Base-by-base conservation (phyloP, 352 stramenopile species). In the Blastocystis sp. region DNA sequence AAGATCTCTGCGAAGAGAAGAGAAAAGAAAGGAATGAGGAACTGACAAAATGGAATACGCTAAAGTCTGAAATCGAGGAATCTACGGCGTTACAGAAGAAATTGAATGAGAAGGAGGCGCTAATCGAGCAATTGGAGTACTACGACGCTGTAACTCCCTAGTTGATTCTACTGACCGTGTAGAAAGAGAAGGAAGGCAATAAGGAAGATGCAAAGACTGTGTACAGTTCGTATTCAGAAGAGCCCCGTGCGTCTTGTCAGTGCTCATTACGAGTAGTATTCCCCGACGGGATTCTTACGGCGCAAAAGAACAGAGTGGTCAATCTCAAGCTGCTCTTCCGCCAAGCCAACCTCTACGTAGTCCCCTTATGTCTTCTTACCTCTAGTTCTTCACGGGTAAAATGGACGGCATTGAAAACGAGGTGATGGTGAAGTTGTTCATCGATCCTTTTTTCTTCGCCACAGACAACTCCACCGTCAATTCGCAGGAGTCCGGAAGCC, bases 111-210 rank as follows among this genome's bases (percentile, higher is more conserved):
- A 81, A 60, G 48, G 38, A 74, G 38, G 64, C 45, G 14, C 48
- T 81, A 10, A 81, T 81, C 21, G 43, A 81, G 48, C 24, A 63
- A 4, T 66, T 81, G 64, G 71, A 81, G 28, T 45, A 81, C 28
- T 71, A 48, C 24, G 40, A 81, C 42, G 10, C 52, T n/a, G 21
- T 34, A n/a, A 54, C 66, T 54, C 21, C 4, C 42, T 34, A 6
- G 43, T 34, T 45, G 3, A 3, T 34, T 34, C 21, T 2, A 65
- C 38, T 45, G 28, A 42, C 9, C 38, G 14, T 19, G 24, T 81
- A 81, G 71, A 38, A 81, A 65, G 14, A 63, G 69, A 79, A 42
- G 66, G 10, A 21, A 66, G n/a, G 45, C 64, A 64, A 28, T 3
- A 59, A 65, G n/a, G 1, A 43, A 6, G 24, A 48, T 40, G 45